phyloP scores from a whole-genome alignment of 345 rosid genomes.

The Draba incana region DNA sequence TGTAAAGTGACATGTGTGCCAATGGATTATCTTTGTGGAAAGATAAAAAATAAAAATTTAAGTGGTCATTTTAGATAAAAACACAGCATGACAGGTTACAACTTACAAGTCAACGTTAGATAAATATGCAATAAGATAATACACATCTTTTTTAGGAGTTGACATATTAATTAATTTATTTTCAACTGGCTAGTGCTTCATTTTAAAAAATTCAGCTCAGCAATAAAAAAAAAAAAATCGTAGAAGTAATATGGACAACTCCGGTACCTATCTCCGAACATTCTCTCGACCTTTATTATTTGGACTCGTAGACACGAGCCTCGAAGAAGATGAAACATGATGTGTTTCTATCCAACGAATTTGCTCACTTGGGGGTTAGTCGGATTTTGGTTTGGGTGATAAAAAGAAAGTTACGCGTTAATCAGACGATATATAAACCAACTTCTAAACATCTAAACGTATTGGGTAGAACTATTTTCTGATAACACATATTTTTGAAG shows the following conservation, averaged over 20 bases:
- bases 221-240: conserved; percentile 13
- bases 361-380: too few species aligned
- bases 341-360: too few species aligned
- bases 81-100: conserved; percentile 18
- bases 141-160: conserved; percentile 28
- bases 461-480: background rate
- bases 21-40: conserved; percentile 1
- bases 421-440: background rate
- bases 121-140: conserved; percentile 13
- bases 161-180: conserved; percentile 34
- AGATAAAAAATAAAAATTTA: background rate
- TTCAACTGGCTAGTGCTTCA: conserved; percentile 25
- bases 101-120: conserved; percentile 30
- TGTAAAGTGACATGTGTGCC: too few species aligned
- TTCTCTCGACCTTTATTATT: conserved; percentile 1
- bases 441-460: conserved; percentile 7
- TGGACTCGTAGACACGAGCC: too few species aligned
- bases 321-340: too few species aligned
- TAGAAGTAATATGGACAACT: conserved; percentile 31
- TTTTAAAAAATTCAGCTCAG: too few species aligned
- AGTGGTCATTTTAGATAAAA: background rate
- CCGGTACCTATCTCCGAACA: conserved; percentile 26
- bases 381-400: too few species aligned
- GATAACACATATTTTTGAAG: conserved; percentile 16
- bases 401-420: too few species aligned